Evolutionary conservation across 148 eudicot species (phyloP).

Genomic region (Cornus suecica): DNA sequence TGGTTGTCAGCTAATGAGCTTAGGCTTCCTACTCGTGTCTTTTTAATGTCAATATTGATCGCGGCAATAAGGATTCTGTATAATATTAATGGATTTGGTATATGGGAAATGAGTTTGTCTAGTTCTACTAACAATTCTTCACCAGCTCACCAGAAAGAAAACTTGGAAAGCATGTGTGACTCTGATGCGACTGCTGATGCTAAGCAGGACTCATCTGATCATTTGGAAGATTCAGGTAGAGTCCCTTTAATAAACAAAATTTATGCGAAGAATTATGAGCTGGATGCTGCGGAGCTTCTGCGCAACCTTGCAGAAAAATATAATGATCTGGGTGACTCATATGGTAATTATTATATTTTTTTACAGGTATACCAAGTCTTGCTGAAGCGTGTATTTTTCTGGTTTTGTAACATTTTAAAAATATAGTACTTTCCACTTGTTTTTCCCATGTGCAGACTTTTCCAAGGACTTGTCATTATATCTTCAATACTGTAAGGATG

Average conservation of each 20-base stretch:
- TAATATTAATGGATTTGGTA: conserved; percentile 82
- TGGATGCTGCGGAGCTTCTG: conserved; percentile 52
- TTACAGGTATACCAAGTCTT: background rate
- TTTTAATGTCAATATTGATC: conserved; percentile 77
- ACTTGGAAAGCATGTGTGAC: conserved; percentile 8
- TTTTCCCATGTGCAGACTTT: conserved; percentile 44
- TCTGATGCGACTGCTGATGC: conserved; percentile 15
- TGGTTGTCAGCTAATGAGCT: conserved; percentile 62
- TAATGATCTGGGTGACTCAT: conserved; percentile 32
- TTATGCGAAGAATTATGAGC: conserved; percentile 30
- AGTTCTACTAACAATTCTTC: conserved; percentile 20
- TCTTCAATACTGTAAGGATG: conserved; percentile 73
- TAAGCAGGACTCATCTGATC: conserved; percentile 17
- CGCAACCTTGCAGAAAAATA: conserved; percentile 51
- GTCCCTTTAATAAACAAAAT: conserved; percentile 13
- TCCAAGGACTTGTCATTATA: conserved; percentile 57
- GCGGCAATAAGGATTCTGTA: conserved; percentile 64
- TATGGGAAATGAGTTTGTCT: conserved; percentile 72
- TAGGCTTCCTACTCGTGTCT: conserved; percentile 71
- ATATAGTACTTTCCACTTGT: background rate
- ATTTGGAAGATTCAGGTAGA: conserved; percentile 17
- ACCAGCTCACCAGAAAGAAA: conserved; percentile 15
- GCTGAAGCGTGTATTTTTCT: background rate
- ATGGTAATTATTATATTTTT: conserved; percentile 39
- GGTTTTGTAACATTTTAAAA: background rate